Evolutionary conservation across 257 asterid species (phyloP).

Genomic region (Fraxinus anomala): DNA sequence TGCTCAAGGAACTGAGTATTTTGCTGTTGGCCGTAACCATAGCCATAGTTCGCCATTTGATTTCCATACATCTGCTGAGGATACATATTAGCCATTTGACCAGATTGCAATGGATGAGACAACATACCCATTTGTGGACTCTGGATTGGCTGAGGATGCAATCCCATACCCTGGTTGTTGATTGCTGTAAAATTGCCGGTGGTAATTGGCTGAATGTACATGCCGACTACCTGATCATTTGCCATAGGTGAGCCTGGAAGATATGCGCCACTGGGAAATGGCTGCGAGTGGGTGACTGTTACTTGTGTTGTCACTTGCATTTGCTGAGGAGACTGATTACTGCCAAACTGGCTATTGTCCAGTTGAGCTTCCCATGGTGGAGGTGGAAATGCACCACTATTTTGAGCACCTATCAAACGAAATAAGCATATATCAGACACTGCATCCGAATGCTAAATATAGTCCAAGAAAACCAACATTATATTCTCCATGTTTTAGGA

Average conservation of each 20-base stretch:
- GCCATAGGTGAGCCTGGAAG: conserved; percentile 42
- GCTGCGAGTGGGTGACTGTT: conserved; percentile 35
- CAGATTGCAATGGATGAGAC: conserved; percentile 68
- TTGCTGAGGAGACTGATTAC: conserved; percentile 45
- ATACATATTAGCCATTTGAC: conserved; percentile 79
- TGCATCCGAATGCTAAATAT: background rate
- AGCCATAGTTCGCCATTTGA: conserved; percentile 69
- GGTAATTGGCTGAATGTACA: conserved; percentile 45
- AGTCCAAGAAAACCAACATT: background rate
- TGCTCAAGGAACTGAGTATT: conserved; percentile 66
- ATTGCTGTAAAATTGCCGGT: conserved; percentile 39
- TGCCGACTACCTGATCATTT: conserved; percentile 47
- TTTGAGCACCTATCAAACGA: conserved; percentile 50
- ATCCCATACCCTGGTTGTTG: conserved; percentile 45
- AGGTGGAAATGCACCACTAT: conserved; percentile 64
- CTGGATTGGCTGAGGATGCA: conserved; percentile 42
- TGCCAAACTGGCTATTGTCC: conserved; percentile 43
- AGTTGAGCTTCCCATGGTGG: conserved; percentile 94
- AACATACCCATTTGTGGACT: conserved; percentile 51
- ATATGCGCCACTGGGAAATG: conserved; percentile 43
- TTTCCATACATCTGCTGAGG: conserved; percentile 70
- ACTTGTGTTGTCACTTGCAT: conserved; percentile 47
- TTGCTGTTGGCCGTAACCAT: conserved; percentile 66
- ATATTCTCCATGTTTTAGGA: background rate
- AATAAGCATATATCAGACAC: conserved; percentile 18